Conservation (phyloP, 139 green algal species). For the Pedinophyceae sp. region DNA sequence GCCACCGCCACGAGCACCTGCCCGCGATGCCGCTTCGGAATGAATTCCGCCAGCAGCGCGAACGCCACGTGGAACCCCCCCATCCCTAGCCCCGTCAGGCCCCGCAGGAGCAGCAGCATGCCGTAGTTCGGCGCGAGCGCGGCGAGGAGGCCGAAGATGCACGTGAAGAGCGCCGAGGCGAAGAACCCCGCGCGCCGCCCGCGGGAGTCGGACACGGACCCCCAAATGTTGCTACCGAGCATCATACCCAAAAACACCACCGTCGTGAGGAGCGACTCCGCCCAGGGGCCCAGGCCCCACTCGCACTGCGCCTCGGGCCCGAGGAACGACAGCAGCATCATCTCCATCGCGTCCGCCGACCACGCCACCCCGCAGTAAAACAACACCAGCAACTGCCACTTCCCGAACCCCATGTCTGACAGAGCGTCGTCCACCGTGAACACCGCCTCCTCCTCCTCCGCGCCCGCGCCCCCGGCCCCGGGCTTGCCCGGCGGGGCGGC, state of each 20-base stretch:
- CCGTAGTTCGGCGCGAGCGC: slow-evolving; percentile 7
- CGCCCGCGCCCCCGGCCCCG: too few species aligned
- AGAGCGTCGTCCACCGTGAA: not conserved
- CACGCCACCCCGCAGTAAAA: slow-evolving; percentile 23
- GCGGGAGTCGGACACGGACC: slow-evolving; percentile 12
- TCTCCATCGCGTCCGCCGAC: slow-evolving; percentile 4
- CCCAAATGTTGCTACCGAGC: slow-evolving; percentile 23
- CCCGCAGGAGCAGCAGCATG: slow-evolving; percentile 7
- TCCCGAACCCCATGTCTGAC: slow-evolving; percentile 15
- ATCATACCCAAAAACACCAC: slow-evolving; percentile 29
- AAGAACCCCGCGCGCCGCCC: slow-evolving; percentile 8
- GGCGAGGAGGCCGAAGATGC: not conserved
- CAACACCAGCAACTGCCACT: slow-evolving; percentile 18
- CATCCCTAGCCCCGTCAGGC: slow-evolving; percentile 9
- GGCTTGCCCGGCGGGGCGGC: too few species aligned
- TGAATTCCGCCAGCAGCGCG: slow-evolving; percentile 12
- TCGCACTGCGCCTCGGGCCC: slow-evolving; percentile 16
- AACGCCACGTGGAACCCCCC: slow-evolving; percentile 13
- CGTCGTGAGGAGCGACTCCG: slow-evolving; percentile 14
- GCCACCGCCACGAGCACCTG: slow-evolving; percentile 18
- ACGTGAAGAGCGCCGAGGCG: not conserved
- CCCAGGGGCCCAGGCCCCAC: slow-evolving; percentile 7
- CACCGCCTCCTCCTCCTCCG: too few species aligned
- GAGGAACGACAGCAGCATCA: slow-evolving; percentile 27
- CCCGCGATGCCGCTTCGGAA: slow-evolving; percentile 11